Percentiles rank a stretch among this genome's conserved stretches.
phyloP scores from a whole-genome alignment of 495 filamentous ascomycete species.

The Margaritispora aquatica region DNA sequence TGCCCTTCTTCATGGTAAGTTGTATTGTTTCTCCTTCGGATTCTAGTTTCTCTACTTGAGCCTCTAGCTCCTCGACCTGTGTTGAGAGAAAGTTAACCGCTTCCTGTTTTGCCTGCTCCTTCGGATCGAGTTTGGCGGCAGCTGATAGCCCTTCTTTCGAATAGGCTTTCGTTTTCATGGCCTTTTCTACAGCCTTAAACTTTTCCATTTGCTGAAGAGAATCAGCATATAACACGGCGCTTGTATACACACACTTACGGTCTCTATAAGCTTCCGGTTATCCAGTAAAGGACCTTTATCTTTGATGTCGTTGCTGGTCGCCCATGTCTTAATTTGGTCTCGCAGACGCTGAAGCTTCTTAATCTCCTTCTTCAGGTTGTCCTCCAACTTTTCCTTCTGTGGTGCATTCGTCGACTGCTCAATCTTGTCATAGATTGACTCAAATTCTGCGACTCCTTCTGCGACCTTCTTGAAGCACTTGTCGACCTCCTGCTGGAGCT shows the following conservation, averaged over 20 bases:
- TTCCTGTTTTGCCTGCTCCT: slow-evolving; percentile 87
- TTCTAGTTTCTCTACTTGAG: slow-evolving; percentile 86
- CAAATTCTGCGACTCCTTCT: slow-evolving; percentile 89
- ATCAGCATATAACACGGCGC: slow-evolving; percentile 15
- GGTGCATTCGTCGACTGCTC: slow-evolving; percentile 81
- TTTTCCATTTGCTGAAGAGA: slow-evolving; percentile 91
- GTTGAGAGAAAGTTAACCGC: slow-evolving; percentile 72
- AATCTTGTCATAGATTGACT: slow-evolving; percentile 93
- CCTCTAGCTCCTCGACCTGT: slow-evolving; percentile 90
- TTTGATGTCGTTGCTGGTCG: slow-evolving; percentile 94
- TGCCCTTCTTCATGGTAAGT: slow-evolving; percentile 88
- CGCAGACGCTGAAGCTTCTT: slow-evolving; percentile 97
- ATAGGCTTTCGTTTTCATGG: slow-evolving; percentile 99
- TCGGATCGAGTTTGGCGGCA: slow-evolving; percentile 88
- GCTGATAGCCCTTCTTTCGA: slow-evolving; percentile 94
- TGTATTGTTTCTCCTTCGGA: slow-evolving; percentile 84
- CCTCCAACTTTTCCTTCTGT: slow-evolving; percentile 96
- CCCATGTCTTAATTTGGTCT: slow-evolving; percentile 99
- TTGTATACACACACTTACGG: too few relatives aligned
- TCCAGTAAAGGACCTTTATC: slow-evolving; percentile 94
- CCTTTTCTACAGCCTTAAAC: slow-evolving; percentile 99
- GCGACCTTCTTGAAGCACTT: slow-evolving; percentile 97
- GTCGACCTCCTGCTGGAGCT: slow-evolving; percentile 94
- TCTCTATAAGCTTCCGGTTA: slow-evolving; percentile 91
- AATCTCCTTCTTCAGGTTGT: slow-evolving; percentile 96